These are phyloP conservation scores for Tolypocladium inflatum DNA, from an alignment of 2,329 filamentous ascomycete genomes.

Conservation along the genomic window DNA sequence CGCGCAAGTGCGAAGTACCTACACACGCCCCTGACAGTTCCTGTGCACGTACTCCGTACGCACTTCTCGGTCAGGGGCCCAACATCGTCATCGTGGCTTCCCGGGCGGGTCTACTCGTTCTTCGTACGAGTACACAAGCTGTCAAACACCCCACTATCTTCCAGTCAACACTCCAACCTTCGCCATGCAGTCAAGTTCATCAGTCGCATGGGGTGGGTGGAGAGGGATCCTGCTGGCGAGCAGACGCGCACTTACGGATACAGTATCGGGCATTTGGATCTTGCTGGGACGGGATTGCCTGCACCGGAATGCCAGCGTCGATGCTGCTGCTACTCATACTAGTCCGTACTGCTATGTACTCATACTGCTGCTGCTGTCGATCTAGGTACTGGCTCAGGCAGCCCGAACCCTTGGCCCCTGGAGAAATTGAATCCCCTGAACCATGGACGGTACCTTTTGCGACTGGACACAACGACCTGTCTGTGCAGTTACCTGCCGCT, in stretches of 20 bases:
- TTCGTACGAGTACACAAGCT: background rate
- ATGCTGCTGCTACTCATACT: background rate
- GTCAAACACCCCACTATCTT: background rate
- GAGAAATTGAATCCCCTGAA: background rate
- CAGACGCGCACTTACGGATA: background rate
- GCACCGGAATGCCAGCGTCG: background rate
- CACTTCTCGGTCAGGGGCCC: background rate
- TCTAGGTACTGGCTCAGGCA: background rate
- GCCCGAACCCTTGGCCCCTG: background rate
- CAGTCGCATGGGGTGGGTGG: background rate
- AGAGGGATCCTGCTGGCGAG: background rate
- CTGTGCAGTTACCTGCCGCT: constrained; percentile 4
- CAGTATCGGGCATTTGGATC: background rate
- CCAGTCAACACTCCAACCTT: background rate
- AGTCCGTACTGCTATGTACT: background rate
- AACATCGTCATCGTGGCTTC: background rate
- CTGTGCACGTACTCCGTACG: background rate
- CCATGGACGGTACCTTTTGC: constrained; percentile 5
- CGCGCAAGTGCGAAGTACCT: background rate
- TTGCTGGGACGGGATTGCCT: background rate
- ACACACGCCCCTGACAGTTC: background rate
- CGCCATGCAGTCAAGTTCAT: background rate
- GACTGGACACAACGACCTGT: background rate
- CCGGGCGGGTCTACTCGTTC: background rate
- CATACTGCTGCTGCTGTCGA: background rate